Percentiles rank a stretch among this genome's conserved stretches.
phyloP scores from a whole-genome alignment of 164 flowering plant genomes.

The Akebia trifoliata region DNA sequence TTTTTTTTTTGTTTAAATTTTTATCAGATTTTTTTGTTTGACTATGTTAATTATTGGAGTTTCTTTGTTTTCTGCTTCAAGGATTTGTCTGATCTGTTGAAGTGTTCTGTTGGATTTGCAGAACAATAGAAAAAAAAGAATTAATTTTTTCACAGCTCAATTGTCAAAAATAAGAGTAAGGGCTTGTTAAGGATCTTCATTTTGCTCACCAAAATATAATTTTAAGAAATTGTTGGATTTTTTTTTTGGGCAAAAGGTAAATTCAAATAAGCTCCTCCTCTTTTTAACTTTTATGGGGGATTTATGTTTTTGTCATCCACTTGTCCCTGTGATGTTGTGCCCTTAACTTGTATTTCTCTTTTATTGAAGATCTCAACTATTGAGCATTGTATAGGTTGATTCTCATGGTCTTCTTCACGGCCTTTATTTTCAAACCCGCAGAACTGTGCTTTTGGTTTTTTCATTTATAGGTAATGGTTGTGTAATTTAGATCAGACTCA shows the following conservation, averaged over 20 bases:
- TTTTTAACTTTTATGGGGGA: too few species aligned
- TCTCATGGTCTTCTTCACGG: not conserved
- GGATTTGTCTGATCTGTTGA: not conserved
- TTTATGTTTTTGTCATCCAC: too few species aligned
- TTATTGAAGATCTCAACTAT: too few species aligned
- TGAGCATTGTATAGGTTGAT: not conserved
- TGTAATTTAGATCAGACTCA: not conserved
- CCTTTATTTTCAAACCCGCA: not conserved
- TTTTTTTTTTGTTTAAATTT: not conserved
- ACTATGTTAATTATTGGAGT: not conserved
- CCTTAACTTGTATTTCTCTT: too few species aligned
- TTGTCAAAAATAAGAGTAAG: conserved; percentile 2
- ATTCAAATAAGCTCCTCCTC: too few species aligned
- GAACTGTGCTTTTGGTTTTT: too few species aligned
- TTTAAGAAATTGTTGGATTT: too few species aligned
- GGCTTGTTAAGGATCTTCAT: not conserved
- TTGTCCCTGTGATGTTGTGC: too few species aligned
- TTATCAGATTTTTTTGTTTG: not conserved
- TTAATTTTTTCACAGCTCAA: not conserved
- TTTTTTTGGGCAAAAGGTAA: too few species aligned
- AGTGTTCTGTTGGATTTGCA: not conserved
- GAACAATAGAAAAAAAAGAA: too few species aligned
- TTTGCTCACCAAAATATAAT: too few species aligned
- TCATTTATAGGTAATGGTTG: not conserved
- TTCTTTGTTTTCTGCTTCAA: not conserved